A percentile compares a stretch with the other conserved stretches of the same genome.
phyloP scores from a whole-genome alignment of 257 asterid species.

The Solanum sejunctum region DNA sequence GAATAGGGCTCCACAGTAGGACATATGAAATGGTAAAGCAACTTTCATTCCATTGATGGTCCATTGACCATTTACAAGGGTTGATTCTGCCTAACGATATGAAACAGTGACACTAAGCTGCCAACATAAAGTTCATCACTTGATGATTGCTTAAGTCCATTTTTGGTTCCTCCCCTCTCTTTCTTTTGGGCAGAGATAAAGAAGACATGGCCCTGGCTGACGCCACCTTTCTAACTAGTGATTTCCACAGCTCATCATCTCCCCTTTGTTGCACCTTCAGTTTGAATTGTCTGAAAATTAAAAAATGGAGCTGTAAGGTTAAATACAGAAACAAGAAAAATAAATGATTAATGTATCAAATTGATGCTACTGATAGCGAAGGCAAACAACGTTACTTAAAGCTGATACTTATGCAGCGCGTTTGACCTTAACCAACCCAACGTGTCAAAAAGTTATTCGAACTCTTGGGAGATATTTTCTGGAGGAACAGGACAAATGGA shows the following conservation, averaged over 20 bases:
- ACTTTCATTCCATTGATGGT: background rate
- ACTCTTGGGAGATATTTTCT: background rate
- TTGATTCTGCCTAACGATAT: background rate
- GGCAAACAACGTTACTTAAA: background rate
- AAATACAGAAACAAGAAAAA: background rate
- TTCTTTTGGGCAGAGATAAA: constrained; percentile 47
- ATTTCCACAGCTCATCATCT: constrained; percentile 44
- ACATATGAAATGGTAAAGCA: background rate
- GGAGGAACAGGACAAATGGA: background rate
- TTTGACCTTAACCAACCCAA: background rate
- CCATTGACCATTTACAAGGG: background rate
- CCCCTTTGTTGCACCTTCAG: constrained; percentile 35
- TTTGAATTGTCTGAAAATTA: constrained; percentile 54
- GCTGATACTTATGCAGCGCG: background rate
- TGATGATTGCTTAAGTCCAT: constrained; percentile 11
- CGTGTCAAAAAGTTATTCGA: background rate
- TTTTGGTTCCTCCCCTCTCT: constrained; percentile 36
- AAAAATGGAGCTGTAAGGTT: background rate
- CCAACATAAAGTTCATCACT: constrained; percentile 22
- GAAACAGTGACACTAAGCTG: background rate
- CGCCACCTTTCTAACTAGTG: constrained; percentile 56
- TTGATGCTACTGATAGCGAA: constrained; percentile 1
- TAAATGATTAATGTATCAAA: background rate
- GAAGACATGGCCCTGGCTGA: constrained; percentile 57
- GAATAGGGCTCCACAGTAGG: background rate